Evolutionary conservation across 106 monocot species (phyloP).

Genomic region (Acanthochlamys bracteata): DNA sequence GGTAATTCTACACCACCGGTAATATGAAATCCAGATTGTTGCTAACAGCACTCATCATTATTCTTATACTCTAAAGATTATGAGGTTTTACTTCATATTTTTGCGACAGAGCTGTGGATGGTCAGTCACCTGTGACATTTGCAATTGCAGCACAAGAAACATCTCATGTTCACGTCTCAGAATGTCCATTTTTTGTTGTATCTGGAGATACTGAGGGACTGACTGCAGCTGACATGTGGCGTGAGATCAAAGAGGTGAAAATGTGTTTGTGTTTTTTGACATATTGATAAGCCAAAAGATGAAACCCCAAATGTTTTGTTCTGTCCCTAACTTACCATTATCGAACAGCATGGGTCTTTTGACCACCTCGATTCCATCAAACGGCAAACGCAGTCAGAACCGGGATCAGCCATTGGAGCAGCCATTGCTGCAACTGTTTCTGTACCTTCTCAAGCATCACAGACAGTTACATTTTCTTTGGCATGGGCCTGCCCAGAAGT

Average conservation of each 20-base stretch:
- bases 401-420: conserved; percentile 87
- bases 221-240: conserved; percentile 83
- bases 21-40: conserved; percentile 7
- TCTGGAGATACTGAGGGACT: conserved; percentile 48
- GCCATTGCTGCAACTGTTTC: conserved; percentile 77
- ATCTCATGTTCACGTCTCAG: conserved; percentile 62
- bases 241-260: conserved; percentile 68
- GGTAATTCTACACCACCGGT: conserved; percentile 86
- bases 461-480: conserved; percentile 66
- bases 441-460: conserved; percentile 49
- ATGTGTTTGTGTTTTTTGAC: not conserved
- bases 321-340: too few relatives aligned
- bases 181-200: conserved; percentile 62
- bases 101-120: conserved; percentile 57
- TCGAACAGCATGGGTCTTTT: conserved; percentile 78
- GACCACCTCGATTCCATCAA: conserved; percentile 41
- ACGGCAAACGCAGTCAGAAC: conserved; percentile 33
- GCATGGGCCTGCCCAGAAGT: conserved; percentile 90
- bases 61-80: too few relatives aligned
- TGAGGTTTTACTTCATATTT: not conserved
- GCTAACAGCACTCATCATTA: too few relatives aligned
- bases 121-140: conserved; percentile 70
- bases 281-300: too few relatives aligned
- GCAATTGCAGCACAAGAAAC: conserved; percentile 91
- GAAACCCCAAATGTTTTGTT: too few relatives aligned